phyloP scores from a whole-genome alignment of 805 yeast species.

The Citeromyces matritensis region DNA sequence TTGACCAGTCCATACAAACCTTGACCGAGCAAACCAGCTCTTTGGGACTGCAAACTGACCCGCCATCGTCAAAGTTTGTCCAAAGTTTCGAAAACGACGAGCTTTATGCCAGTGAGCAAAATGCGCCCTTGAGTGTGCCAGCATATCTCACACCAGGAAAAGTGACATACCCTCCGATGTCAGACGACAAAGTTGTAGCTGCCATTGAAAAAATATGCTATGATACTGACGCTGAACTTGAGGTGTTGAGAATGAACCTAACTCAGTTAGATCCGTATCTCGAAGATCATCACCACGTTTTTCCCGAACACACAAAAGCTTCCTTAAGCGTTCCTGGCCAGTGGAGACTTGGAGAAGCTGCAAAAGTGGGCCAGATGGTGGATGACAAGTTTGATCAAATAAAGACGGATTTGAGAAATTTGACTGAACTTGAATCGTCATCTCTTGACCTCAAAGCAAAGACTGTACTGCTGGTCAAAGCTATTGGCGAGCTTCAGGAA shows the following conservation, averaged over 20 bases:
- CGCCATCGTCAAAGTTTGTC: background rate
- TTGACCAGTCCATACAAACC: background rate
- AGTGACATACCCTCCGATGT: constrained; percentile 2
- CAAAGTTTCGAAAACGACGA: constrained; percentile 11
- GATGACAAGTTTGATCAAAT: background rate
- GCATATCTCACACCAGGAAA: constrained; percentile 7
- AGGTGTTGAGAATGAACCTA: constrained; percentile 9
- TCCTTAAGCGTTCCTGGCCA: constrained; percentile 9
- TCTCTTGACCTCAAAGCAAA: background rate
- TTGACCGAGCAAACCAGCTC: background rate
- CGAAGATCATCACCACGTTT: constrained; percentile 7
- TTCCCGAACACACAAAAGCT: constrained; percentile 8
- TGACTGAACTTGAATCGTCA: background rate
- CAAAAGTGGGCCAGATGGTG: constrained; percentile 4
- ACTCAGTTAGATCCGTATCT: constrained; percentile 8
- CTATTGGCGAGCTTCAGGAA: no score
- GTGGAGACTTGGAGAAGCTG: constrained; percentile 16
- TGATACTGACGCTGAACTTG: constrained; percentile 14
- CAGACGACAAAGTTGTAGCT: constrained; percentile 6
- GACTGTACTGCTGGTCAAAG: no score
- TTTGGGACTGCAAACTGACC: background rate
- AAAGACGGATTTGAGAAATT: background rate
- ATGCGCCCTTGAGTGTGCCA: constrained; percentile 11
- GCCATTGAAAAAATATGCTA: constrained; percentile 13
- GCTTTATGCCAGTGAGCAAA: constrained; percentile 8